Evolutionary conservation across 2,329 filamentous ascomycete species (phyloP).

Genomic region (Ceratocystis destructans): DNA sequence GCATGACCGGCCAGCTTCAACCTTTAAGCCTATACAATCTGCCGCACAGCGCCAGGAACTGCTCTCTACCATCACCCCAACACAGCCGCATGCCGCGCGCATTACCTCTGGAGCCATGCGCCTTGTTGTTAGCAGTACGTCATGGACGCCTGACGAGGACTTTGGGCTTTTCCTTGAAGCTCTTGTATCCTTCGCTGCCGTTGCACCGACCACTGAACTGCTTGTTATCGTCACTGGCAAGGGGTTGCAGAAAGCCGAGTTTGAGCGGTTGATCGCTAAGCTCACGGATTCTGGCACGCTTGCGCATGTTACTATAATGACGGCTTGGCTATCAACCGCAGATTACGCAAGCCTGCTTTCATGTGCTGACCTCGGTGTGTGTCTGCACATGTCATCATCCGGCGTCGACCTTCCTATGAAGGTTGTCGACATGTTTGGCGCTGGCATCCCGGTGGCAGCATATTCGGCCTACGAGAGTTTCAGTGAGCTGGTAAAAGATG

Average conservation of each 20-base stretch:
- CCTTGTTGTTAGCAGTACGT: conserved; percentile 82
- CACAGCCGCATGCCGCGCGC: conserved; percentile 42
- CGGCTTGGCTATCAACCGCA: conserved; percentile 69
- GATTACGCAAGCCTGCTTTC: conserved; percentile 79
- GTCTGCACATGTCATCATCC: conserved; percentile 82
- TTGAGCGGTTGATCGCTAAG: conserved; percentile 49
- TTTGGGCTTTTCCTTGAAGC: conserved; percentile 79
- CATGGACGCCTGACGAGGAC: conserved; percentile 95
- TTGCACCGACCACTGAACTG: conserved; percentile 37
- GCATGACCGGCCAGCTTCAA: conserved; percentile 71
- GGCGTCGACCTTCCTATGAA: conserved; percentile 98
- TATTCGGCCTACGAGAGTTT: conserved; percentile 82
- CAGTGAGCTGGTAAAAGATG: conserved; percentile 77
- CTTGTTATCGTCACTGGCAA: conserved; percentile 89
- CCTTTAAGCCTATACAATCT: conserved; percentile 58
- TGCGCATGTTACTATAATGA: conserved; percentile 55
- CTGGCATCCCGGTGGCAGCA: conserved; percentile 77
- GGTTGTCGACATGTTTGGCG: conserved; percentile 97
- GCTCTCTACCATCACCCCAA: conserved; percentile 51
- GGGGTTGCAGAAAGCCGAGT: conserved; percentile 68
- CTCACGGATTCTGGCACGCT: conserved; percentile 52
- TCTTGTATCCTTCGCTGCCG: conserved; percentile 55
- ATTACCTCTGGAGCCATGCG: conserved; percentile 46
- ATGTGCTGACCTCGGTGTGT: conserved; percentile 78
- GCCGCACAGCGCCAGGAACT: conserved; percentile 40